These are phyloP conservation scores for Phytophthora capsici DNA, from an alignment of 352 stramenopile species.

Conservation along the genomic window DNA sequence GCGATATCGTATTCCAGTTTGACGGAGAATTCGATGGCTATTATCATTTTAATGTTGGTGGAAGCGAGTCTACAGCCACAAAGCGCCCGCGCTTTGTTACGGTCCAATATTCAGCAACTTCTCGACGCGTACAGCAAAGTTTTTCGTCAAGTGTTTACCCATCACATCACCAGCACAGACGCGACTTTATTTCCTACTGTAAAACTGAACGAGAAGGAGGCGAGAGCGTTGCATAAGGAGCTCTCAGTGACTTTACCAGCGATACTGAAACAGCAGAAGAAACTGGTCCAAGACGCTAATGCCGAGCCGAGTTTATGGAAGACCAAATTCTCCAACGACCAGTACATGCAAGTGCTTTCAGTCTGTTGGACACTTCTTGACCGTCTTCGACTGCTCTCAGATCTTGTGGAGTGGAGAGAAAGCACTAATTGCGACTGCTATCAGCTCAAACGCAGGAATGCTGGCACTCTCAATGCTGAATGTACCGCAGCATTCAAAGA, in stretches of 20 bases:
- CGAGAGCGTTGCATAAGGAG: constrained; percentile 47
- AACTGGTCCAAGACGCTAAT: constrained; percentile 57
- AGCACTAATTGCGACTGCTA: constrained; percentile 27
- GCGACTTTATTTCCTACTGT: constrained; percentile 26
- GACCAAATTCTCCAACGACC: constrained; percentile 53
- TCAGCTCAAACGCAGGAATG: constrained; percentile 17
- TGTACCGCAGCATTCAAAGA: constrained; percentile 34
- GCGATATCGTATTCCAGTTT: constrained; percentile 64
- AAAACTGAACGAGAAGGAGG: constrained; percentile 29
- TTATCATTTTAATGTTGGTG: constrained; percentile 70
- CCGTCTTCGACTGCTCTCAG: constrained; percentile 63
- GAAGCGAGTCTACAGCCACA: constrained; percentile 55
- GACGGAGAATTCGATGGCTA: constrained; percentile 72
- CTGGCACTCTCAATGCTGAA: constrained; percentile 40
- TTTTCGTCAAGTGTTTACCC: constrained; percentile 54
- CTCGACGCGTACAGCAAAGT: constrained; percentile 48
- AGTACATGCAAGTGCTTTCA: constrained; percentile 55
- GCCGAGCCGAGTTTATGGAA: constrained; percentile 67
- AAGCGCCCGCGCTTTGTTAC: constrained; percentile 58
- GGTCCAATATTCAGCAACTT: constrained; percentile 61
- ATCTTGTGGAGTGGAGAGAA: constrained; percentile 71
- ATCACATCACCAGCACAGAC: constrained; percentile 49
- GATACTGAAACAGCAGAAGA: constrained; percentile 53
- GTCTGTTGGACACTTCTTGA: constrained; percentile 59
- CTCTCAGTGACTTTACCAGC: constrained; percentile 44